Evolutionary conservation across 148 eudicot species (phyloP).

Genomic region (Heliosperma pusillum): DNA sequence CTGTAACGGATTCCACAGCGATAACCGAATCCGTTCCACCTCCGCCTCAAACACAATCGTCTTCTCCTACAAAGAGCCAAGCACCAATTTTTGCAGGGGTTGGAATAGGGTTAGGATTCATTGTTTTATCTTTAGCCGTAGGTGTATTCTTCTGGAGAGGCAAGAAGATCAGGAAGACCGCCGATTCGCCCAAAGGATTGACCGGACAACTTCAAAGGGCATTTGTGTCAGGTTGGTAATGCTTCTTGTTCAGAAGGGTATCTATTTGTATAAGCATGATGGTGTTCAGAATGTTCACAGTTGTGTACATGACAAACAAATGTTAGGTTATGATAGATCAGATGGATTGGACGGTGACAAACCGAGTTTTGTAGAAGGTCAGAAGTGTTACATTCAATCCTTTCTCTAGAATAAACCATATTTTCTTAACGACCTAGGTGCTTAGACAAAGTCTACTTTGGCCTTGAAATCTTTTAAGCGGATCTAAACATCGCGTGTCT

Average conservation of each 20-base stretch:
- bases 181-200: constrained; percentile 62
- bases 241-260: not conserved
- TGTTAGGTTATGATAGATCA: constrained; percentile 28
- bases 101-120: constrained; percentile 24
- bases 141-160: constrained; percentile 37
- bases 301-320: constrained; percentile 14
- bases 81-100: not conserved
- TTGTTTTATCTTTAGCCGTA: constrained; percentile 24
- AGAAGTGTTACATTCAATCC: constrained; percentile 18
- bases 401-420: not conserved
- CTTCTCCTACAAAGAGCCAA: not conserved
- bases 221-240: constrained; percentile 56
- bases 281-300: constrained; percentile 13
- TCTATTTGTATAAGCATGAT: not conserved
- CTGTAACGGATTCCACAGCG: not conserved
- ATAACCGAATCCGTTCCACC: not conserved
- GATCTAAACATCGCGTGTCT: not conserved
- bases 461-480: not conserved
- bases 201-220: constrained; percentile 77
- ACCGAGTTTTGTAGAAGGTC: constrained; percentile 32
- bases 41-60: not conserved
- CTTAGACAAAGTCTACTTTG: not conserved
- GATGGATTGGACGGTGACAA: constrained; percentile 25
- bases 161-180: constrained; percentile 35
- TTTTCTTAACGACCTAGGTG: not conserved